Conservation (phyloP, 2,329 filamentous ascomycete genomes). For the Arthrobotrys musiformis region DNA sequence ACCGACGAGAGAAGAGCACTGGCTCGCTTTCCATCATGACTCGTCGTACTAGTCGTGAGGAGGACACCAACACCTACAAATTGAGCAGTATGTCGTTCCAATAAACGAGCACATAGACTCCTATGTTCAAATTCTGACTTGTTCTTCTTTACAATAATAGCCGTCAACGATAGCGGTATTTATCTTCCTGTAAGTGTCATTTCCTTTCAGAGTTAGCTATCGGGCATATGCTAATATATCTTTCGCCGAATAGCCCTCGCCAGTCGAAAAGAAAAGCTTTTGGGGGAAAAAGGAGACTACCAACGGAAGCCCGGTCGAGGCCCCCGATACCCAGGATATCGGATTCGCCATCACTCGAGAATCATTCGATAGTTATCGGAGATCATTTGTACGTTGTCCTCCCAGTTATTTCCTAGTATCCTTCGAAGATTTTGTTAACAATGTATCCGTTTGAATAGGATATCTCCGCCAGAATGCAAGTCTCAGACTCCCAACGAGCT, state of each 20-base stretch:
- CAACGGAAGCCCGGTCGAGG: constrained; percentile 69
- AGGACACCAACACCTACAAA: constrained; percentile 58
- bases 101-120: neutral
- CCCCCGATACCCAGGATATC: constrained; percentile 67
- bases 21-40: constrained; percentile 45
- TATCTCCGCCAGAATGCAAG: constrained; percentile 85
- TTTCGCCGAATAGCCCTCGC: constrained; percentile 75
- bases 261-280: constrained; percentile 82
- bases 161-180: constrained; percentile 94
- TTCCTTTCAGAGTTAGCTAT: neutral
- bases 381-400: constrained; percentile 89
- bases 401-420: no score
- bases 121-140: constrained; percentile 61
- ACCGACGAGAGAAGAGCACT: constrained; percentile 48
- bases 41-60: constrained; percentile 53
- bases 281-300: constrained; percentile 71
- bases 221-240: constrained; percentile 21
- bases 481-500: constrained; percentile 66
- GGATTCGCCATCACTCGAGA: constrained; percentile 95
- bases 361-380: constrained; percentile 94
- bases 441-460: constrained; percentile 70
- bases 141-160: constrained; percentile 68
- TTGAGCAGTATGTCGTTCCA: constrained; percentile 56
- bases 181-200: constrained; percentile 80
- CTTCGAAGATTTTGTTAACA: neutral